These are phyloP conservation scores for Stemphylium vesicarium DNA, from an alignment of 2,329 filamentous ascomycete species.

Conservation along the genomic window DNA sequence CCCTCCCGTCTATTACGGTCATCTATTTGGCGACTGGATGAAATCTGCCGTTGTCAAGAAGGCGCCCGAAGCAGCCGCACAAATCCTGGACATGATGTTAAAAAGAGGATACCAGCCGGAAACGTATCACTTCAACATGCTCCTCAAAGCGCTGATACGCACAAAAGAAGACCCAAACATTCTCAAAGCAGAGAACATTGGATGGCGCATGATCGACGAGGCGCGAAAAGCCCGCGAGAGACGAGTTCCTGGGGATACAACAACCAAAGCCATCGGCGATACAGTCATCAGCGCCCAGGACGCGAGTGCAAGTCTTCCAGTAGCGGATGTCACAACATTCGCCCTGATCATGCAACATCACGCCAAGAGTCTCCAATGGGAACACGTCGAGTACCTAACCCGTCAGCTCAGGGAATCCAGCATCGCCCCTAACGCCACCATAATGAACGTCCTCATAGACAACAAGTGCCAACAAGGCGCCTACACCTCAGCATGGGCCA, in stretches of 20 bases:
- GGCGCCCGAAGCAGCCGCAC: constrained; percentile 67
- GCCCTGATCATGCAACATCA: constrained; percentile 43
- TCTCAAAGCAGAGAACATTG: constrained; percentile 45
- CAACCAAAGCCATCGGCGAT: constrained; percentile 6
- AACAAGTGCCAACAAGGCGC: constrained; percentile 38
- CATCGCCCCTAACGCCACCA: constrained; percentile 29
- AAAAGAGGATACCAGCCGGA: constrained; percentile 70
- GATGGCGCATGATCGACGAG: constrained; percentile 45
- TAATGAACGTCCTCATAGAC: constrained; percentile 46
- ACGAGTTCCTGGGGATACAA: not conserved
- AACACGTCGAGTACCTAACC: constrained; percentile 44
- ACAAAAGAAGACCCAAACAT: constrained; percentile 25
- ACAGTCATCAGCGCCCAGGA: not conserved
- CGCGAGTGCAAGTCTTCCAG: constrained; percentile 22
- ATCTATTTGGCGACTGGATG: constrained; percentile 88
- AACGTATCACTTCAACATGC: constrained; percentile 78
- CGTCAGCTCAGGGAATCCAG: constrained; percentile 30
- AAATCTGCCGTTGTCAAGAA: constrained; percentile 77
- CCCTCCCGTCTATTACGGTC: constrained; percentile 68
- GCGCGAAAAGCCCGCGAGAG: constrained; percentile 11
- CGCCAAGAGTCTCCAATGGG: constrained; percentile 35
- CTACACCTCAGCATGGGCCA: constrained; percentile 37
- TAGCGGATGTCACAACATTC: constrained; percentile 40
- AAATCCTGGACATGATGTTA: constrained; percentile 78
- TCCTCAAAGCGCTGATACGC: constrained; percentile 80